Conservation (phyloP, 2,329 filamentous ascomycete species). For the Thielaviopsis cerberus region DNA sequence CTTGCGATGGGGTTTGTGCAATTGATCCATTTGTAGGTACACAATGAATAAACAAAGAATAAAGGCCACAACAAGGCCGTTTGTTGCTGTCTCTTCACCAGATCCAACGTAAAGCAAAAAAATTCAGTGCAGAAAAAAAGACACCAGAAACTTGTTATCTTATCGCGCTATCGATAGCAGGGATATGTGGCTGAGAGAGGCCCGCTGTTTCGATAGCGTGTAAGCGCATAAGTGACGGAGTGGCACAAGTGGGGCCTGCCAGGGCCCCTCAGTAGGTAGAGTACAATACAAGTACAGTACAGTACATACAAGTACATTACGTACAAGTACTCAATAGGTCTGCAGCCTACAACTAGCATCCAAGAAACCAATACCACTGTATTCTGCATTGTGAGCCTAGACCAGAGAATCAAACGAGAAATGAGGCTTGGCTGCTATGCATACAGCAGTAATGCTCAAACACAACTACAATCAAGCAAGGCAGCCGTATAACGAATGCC, state of each 20-base stretch:
- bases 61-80: neutral
- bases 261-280: no score
- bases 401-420: no score
- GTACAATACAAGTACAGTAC: no score
- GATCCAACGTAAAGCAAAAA: neutral
- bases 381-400: no score
- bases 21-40: constrained; percentile 54
- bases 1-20: constrained; percentile 69
- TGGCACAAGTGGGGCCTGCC: neutral
- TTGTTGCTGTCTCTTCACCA: neutral
- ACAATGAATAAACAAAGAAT: neutral
- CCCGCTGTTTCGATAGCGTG: neutral
- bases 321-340: neutral
- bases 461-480: no score
- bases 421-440: no score
- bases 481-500: no score
- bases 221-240: neutral
- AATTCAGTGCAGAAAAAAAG: neutral
- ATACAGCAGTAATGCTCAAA: no score
- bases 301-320: neutral
- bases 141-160: constrained; percentile 4
- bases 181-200: no score
- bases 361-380: no score
- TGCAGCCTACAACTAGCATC: no score
- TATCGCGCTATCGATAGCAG: neutral